A percentile compares a stretch with the other conserved stretches of the same genome.
Conservation (phyloP, 2,329 filamentous ascomycete genomes). For the Sclerotinia minor region DNA sequence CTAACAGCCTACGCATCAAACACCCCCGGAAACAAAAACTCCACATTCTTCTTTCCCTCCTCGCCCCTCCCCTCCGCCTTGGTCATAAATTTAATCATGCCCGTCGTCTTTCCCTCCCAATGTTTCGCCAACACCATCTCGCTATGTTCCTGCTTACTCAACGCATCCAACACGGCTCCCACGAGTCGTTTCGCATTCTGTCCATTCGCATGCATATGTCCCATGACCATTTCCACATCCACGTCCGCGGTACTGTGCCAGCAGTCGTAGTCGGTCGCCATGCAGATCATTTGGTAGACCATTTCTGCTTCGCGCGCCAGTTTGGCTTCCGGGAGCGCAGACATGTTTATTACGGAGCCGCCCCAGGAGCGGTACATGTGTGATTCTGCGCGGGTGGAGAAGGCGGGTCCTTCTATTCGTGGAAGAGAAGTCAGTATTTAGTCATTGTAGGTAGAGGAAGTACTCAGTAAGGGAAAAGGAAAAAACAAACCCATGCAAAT, state of each 20-base stretch:
- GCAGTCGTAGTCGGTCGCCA: constrained; percentile 99
- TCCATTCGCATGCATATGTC: constrained; percentile 90
- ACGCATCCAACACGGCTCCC: constrained; percentile 80
- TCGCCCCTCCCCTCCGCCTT: constrained; percentile 70
- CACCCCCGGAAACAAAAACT: constrained; percentile 79
- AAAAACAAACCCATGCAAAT: constrained; percentile 79
- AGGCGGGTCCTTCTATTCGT: constrained; percentile 80
- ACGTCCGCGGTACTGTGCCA: constrained; percentile 85
- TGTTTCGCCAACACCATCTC: constrained; percentile 80
- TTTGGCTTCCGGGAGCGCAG: constrained; percentile 90
- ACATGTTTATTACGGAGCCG: constrained; percentile 98
- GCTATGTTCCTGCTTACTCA: constrained; percentile 73
- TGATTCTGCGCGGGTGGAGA: constrained; percentile 93
- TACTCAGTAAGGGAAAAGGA: not conserved
- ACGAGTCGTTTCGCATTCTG: constrained; percentile 85
- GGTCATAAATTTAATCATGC: constrained; percentile 79
- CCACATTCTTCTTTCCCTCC: constrained; percentile 75
- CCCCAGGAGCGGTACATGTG: constrained; percentile 95
- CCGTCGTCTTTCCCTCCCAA: constrained; percentile 72
- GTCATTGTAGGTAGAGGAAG: not conserved
- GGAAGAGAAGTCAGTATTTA: constrained; percentile 17
- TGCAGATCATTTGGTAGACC: constrained; percentile 97
- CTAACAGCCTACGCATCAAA: constrained; percentile 24
- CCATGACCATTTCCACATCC: constrained; percentile 95
- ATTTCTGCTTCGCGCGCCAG: constrained; percentile 95